These are phyloP conservation scores for Fusarium marasasianum DNA, from an alignment of 2,329 filamentous ascomycete species.

Conservation along the genomic window DNA sequence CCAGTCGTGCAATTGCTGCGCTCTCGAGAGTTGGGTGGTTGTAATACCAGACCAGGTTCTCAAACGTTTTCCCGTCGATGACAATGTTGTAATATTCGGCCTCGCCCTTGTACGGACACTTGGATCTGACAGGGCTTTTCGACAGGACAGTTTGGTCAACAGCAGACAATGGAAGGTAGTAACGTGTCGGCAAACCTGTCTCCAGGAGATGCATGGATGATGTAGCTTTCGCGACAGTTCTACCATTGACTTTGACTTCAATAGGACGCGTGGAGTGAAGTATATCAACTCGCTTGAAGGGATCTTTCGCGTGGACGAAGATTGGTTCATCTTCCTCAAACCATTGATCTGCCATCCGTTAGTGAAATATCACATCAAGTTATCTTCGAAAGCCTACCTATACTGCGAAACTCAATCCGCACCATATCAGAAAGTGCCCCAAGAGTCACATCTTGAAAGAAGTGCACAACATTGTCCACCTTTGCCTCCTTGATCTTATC, in stretches of 20 bases:
- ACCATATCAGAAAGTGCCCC: slow-evolving; percentile 47
- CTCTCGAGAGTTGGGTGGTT: slow-evolving; percentile 65
- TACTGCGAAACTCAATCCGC: slow-evolving; percentile 48
- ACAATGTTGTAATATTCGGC: slow-evolving; percentile 69
- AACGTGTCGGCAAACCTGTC: slow-evolving; percentile 66
- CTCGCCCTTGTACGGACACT: slow-evolving; percentile 74
- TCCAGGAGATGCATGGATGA: slow-evolving; percentile 66
- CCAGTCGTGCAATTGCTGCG: slow-evolving; percentile 60
- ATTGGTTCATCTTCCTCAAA: slow-evolving; percentile 68
- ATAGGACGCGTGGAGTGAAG: slow-evolving; percentile 64
- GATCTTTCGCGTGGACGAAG: slow-evolving; percentile 72
- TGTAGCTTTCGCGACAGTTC: slow-evolving; percentile 56
- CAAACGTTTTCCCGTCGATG: slow-evolving; percentile 53
- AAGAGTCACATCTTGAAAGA: slow-evolving; percentile 50
- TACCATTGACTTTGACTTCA: slow-evolving; percentile 58
- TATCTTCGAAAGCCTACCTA: slow-evolving; percentile 39
- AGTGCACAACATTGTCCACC: slow-evolving; percentile 51
- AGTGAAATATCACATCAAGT: not conserved
- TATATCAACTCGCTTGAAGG: slow-evolving; percentile 72
- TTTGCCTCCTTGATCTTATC: slow-evolving; percentile 38
- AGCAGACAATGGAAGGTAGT: slow-evolving; percentile 65
- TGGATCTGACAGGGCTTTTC: slow-evolving; percentile 61
- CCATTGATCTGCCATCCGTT: slow-evolving; percentile 47
- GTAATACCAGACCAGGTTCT: slow-evolving; percentile 72
- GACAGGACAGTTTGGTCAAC: slow-evolving; percentile 57